Conservation (phyloP, 2,329 filamentous ascomycete species). For the Ascochyta rabiei region DNA sequence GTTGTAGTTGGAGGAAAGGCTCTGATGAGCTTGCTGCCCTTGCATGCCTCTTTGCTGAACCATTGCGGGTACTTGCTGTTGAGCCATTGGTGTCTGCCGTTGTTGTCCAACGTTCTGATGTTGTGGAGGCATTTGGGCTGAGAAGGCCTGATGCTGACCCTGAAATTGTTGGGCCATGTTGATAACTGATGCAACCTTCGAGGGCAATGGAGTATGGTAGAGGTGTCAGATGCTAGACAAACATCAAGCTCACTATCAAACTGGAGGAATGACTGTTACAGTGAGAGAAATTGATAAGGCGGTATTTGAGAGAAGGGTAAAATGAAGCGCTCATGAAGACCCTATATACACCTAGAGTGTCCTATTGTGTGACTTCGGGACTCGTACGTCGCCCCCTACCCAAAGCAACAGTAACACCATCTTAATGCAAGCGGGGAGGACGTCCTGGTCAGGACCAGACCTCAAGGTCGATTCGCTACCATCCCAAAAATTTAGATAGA, state of each 20-base stretch:
- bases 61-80: slow-evolving; percentile 11
- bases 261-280: neutral
- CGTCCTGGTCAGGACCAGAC: slow-evolving; percentile 14
- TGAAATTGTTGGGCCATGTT: slow-evolving; percentile 21
- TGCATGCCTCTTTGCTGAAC: slow-evolving; percentile 19
- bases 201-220: neutral
- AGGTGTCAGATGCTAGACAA: neutral
- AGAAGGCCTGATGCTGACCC: slow-evolving; percentile 16
- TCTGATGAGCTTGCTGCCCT: slow-evolving; percentile 13
- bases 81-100: slow-evolving; percentile 19
- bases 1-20: slow-evolving; percentile 18
- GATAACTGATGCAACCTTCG: neutral
- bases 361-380: slow-evolving; percentile 11
- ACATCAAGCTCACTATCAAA: neutral
- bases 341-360: slow-evolving; percentile 19
- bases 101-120: slow-evolving; percentile 30
- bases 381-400: slow-evolving; percentile 8
- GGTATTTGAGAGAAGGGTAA: slow-evolving; percentile 18
- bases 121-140: slow-evolving; percentile 13
- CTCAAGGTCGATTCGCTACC: slow-evolving; percentile 5
- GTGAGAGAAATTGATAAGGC: slow-evolving; percentile 10
- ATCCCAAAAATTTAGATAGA: slow-evolving; percentile 8
- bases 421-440: slow-evolving; percentile 14
- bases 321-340: slow-evolving; percentile 18
- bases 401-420: slow-evolving; percentile 17